Percentiles rank a stretch among this genome's conserved stretches.
Conservation (phyloP, 345 rosid genomes). For the Bruguiera gymnorhiza region DNA sequence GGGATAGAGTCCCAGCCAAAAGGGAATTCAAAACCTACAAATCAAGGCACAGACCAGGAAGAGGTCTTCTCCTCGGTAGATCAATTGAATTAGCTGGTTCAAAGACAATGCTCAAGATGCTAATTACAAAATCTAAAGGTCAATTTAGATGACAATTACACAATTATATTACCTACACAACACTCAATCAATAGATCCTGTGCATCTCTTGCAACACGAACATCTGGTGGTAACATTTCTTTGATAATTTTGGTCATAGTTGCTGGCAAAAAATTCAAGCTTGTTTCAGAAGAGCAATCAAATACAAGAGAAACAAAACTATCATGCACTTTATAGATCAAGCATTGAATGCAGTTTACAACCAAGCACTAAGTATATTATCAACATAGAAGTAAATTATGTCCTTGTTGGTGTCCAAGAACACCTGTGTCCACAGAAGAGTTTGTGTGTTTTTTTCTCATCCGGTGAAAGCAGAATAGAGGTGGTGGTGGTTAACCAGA, state of each 20-base stretch:
- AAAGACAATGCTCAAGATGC: neutral
- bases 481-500: too few relatives aligned
- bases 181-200: slow-evolving; percentile 99
- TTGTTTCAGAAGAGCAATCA: neutral
- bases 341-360: neutral
- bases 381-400: neutral
- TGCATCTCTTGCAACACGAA: slow-evolving; percentile 98
- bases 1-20: neutral
- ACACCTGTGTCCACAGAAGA: neutral
- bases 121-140: neutral
- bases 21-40: neutral
- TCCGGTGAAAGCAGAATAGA: too few relatives aligned
- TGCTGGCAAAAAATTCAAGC: slow-evolving; percentile 43
- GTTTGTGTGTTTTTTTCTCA: too few relatives aligned
- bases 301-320: neutral
- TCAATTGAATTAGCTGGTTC: too few relatives aligned
- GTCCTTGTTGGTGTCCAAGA: neutral
- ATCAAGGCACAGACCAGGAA: neutral
- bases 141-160: neutral
- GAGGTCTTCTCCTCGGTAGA: too few relatives aligned
- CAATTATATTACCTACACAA: slow-evolving; percentile 74
- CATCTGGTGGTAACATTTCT: slow-evolving; percentile 99
- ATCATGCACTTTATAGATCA: neutral
- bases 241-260: slow-evolving; percentile 99
- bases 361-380: neutral